Conservation (phyloP, 2,329 filamentous ascomycete species). For the Xylariaceae sp. region DNA sequence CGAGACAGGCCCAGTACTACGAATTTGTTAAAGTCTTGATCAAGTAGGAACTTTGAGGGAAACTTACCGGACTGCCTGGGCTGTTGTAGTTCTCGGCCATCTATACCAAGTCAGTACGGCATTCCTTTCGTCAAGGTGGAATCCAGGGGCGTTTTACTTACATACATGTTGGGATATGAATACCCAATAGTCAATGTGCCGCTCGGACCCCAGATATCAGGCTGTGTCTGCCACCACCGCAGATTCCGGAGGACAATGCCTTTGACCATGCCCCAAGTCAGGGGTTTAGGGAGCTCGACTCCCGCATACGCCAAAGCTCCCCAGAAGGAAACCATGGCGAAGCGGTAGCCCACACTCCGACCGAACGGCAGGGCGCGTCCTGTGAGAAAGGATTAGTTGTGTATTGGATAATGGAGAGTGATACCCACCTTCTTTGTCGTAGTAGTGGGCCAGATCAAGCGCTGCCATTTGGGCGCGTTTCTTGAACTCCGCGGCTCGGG, state of each 20-base stretch:
- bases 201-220: slow-evolving; percentile 67
- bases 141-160: slow-evolving; percentile 31
- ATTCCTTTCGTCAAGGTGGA: background rate
- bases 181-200: slow-evolving; percentile 74
- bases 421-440: slow-evolving; percentile 54
- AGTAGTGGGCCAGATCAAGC: slow-evolving; percentile 69
- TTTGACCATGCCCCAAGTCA: slow-evolving; percentile 76
- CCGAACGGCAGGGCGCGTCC: slow-evolving; percentile 69
- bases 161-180: slow-evolving; percentile 71
- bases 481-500: slow-evolving; percentile 63
- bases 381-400: slow-evolving; percentile 22
- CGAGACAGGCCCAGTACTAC: slow-evolving; percentile 75
- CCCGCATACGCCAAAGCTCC: slow-evolving; percentile 70
- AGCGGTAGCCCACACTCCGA: slow-evolving; percentile 73
- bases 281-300: slow-evolving; percentile 63
- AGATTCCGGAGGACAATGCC: slow-evolving; percentile 69
- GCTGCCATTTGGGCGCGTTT: slow-evolving; percentile 62
- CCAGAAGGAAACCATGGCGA: slow-evolving; percentile 83
- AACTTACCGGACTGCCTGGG: slow-evolving; percentile 55
- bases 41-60: background rate
- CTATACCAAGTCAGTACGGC: slow-evolving; percentile 31
- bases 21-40: background rate
- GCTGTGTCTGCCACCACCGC: slow-evolving; percentile 73
- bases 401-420: background rate
- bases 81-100: slow-evolving; percentile 82